Base-by-base conservation (phyloP, 2,329 filamentous ascomycete species). In the Waltergamsia citrina region DNA sequence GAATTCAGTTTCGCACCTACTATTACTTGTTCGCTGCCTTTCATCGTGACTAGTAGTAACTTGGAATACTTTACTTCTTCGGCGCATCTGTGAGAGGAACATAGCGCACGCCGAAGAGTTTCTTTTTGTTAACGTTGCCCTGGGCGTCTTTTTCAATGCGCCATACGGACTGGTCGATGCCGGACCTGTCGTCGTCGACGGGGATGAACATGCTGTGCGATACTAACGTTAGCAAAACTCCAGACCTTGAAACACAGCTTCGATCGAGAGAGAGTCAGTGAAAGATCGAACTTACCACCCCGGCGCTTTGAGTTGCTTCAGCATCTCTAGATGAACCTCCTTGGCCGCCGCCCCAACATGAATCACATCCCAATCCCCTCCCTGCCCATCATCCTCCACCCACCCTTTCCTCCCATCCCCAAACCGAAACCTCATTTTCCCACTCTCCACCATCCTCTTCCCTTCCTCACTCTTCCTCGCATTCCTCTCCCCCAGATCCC, bases 341-440 rank as follows among this genome's bases (percentile, higher is more conserved):
- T 62, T 71, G 1, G 90, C 90, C 7, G 86, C 84, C 1, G 92
- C 92, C 0, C 92, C 92, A 3, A 96, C 92, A 53, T 96, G 92
- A 39, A 98, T 96, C 3, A 84, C 88, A 67, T 96, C 86, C 68
- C 90, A 98, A 0, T 77, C 69, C 10, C 64, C 59, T 36, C 65
- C 65, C 6, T 65, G 67, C 29, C 57, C 56, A 47, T 48, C 60
- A 2, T 50, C 41, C 45, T 69, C 71, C 3, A 66, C 49, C 69
- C 72, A 81, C 1, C 82, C 82, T 41, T 72, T 67, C 5, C 83
- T 59, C 2, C 82, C 83, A 59, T 95, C 88, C 0, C 78, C 87
- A 0, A 76, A 67, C 2, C 88, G 67, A 50, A 93, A 93, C 37
- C 66, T 64, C 27, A 88, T 83, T 6, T 67, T 71, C 0, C 80